Evolutionary conservation across 2,329 filamentous ascomycete species (phyloP), one percentile per base, ranked within the genome.

Genomic region (Lasiodiplodia sp.): DNA sequence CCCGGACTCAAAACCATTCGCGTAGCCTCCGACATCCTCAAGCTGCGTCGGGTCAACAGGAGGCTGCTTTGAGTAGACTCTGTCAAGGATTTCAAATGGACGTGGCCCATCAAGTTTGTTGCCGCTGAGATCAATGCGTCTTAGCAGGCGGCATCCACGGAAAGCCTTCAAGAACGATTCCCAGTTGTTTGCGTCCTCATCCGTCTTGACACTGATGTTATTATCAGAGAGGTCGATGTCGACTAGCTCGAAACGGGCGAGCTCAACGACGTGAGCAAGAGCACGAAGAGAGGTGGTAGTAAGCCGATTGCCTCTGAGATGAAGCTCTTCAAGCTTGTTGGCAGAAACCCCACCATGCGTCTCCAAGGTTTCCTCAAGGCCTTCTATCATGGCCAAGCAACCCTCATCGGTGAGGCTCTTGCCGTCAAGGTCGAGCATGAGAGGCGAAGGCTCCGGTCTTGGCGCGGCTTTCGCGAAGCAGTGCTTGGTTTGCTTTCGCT

Each of bases 191-290:
- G 79, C 78, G 47, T 84, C 75, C 23, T 78, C 72, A 10, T 76
- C 71, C 11, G 72, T 79, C 5, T 68, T 70, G 28, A 86, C 77
- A 12, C 70, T 72, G 69, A 86, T 82, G 0, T 76, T 70, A 71
- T 86, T 86, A 25, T 78, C 71, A 10, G 83, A 82, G 8, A 86
- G 72, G 70, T 85, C 81, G 23, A 86, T 74, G 31, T 82, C 81
- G 69, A 79, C 79, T 18, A 86, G 73, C 49, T 84, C 82, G n/a
- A 77, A 76, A n/a, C 72, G 69, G 8, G 80, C 79, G n/a, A 81
- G 73, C 14, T 74, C 71, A 57, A 86, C 77, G 40, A 84, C 75
- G 23, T 76, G 73, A 2, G 80, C 79, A 3, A 86, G 76, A 53
- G 77, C 77, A 10, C 73, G 73, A 21, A 86, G 77, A 4, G 81